Conservation (phyloP, 768 basidiomycete genomes). For the Rhodosporidiobolus odoratus region DNA sequence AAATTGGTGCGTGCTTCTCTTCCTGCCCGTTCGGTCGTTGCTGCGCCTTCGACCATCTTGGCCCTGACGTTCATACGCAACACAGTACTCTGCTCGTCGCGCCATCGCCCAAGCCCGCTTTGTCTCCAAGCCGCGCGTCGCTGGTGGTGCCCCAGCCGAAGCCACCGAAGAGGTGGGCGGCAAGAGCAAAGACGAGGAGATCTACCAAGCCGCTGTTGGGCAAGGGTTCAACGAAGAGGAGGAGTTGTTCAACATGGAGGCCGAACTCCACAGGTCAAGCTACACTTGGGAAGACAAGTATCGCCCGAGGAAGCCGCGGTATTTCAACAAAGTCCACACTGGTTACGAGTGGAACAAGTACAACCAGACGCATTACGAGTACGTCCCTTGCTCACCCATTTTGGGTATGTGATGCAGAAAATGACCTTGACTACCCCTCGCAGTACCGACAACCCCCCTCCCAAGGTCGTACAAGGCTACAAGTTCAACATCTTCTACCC, state of each 20-base stretch:
- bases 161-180: neutral
- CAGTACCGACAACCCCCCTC: slow-evolving; percentile 96
- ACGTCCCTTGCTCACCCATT: slow-evolving; percentile 46
- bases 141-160: slow-evolving; percentile 46
- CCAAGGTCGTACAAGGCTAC: slow-evolving; percentile 98
- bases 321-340: slow-evolving; percentile 98
- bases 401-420: neutral
- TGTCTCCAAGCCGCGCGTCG: slow-evolving; percentile 59
- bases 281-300: slow-evolving; percentile 99
- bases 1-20: slow-evolving; percentile 56
- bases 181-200: slow-evolving; percentile 45
- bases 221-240: slow-evolving; percentile 93
- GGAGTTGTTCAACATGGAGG: slow-evolving; percentile 83
- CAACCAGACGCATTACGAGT: slow-evolving; percentile 99
- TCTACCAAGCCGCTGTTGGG: slow-evolving; percentile 62
- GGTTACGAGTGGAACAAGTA: slow-evolving; percentile 99
- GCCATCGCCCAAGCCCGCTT: slow-evolving; percentile 78
- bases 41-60: neutral
- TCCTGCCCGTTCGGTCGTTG: neutral
- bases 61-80: neutral
- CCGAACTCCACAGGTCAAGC: slow-evolving; percentile 72
- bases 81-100: slow-evolving; percentile 71
- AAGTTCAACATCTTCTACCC: slow-evolving; percentile 88
- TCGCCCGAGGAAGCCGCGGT: slow-evolving; percentile 89
- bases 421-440: neutral